Evolutionary conservation across 257 asterid genomes (phyloP), one percentile per base, ranked within the genome.

Genomic region (Solanum lycopersicoides): DNA sequence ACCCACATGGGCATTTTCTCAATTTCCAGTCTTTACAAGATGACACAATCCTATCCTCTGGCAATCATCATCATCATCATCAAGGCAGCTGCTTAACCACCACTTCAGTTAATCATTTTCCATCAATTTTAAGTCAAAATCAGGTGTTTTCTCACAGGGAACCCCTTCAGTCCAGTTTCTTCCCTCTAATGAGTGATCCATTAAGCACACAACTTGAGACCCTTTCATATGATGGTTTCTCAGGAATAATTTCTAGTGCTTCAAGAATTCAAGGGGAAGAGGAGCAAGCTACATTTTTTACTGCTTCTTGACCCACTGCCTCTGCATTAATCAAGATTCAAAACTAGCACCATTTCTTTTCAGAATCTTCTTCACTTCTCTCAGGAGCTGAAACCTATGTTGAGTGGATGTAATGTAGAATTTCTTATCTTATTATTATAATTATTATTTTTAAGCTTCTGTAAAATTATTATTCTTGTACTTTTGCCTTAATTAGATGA

Each of bases 91-190:
- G 45, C 42, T 47, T 47, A 16, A 79, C 84, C 28, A 28, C 84
- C 42, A 28, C 28, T 45, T 47, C 84, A 47, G 2, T 28, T 76
- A 59, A 28, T 47, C 42, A 47, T 45, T 45, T 79, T 28, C 84
- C 84, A 79, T 47, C 66, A 28, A 18, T 45, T 45, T 86, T 93
- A n/a, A 94, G 92, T 68, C 95, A 93, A 35, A 92, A 89, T 87
- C 98, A 95, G 89, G 84, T 92, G n/a, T 89, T 91, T 88, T 86
- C 95, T 90, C 98, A 95, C 96, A 95, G 99, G 99, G 99, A 98
- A 97, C 97, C 99, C 99, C 99, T 97, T 97, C 99, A 97, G 99
- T 97, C 99, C 99, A 97, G 96, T 94, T 90, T 90, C 92, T 86
- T 98, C 83, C 95, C 99, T 95, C 94, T 98, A 86, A n/a, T 91